Percentiles rank a stretch among this genome's conserved stretches.
Conservation (phyloP, 164 flowering plant genomes). For the Magnolia officinalis region DNA sequence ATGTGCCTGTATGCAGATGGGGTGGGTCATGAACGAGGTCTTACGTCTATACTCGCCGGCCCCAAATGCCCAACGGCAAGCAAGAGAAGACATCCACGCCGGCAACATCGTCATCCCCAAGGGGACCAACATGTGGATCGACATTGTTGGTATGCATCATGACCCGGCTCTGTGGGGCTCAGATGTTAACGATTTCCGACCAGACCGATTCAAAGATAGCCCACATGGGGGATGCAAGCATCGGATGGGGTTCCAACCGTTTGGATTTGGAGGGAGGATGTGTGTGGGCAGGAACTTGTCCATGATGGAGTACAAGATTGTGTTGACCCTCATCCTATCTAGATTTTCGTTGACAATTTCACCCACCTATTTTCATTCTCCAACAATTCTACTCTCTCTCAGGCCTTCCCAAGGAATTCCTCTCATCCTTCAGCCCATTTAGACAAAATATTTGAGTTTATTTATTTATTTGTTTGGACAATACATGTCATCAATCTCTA, state of each 20-base stretch:
- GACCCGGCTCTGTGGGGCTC: conserved; percentile 73
- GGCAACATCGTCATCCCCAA: conserved; percentile 48
- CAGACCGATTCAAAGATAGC: conserved; percentile 69
- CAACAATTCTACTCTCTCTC: conserved; percentile 57
- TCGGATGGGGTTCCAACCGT: conserved; percentile 86
- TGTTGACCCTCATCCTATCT: conserved; percentile 47
- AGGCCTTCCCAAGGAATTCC: conserved; percentile 66
- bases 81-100: conserved; percentile 57
- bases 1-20: conserved; percentile 53
- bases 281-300: conserved; percentile 70
- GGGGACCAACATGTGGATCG: conserved; percentile 94
- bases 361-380: conserved; percentile 64
- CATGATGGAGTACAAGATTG: conserved; percentile 76
- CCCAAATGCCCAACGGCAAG: conserved; percentile 81
- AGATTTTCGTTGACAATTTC: conserved; percentile 67
- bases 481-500: no score
- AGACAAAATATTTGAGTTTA: neutral
- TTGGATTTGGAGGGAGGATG: conserved; percentile 93
- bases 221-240: conserved; percentile 72
- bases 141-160: conserved; percentile 74
- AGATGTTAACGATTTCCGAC: conserved; percentile 67
- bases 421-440: conserved; percentile 47
- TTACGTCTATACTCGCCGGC: conserved; percentile 72
- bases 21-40: conserved; percentile 82
- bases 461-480: no score